These are phyloP conservation scores for Prunus campanulata DNA, from an alignment of 306 rosid species.

Conservation along the genomic window DNA sequence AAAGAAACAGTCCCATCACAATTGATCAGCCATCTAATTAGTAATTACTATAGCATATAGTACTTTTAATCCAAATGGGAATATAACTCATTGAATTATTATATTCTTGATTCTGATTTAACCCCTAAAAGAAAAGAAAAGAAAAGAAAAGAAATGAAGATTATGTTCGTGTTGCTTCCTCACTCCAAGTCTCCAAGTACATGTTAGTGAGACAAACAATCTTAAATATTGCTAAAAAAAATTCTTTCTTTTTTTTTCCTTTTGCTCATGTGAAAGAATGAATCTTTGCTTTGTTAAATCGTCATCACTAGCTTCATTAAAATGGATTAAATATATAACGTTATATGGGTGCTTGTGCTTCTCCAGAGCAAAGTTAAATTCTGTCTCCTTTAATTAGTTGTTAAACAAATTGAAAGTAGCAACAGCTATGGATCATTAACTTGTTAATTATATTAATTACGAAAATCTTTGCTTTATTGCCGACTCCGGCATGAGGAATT, in stretches of 20 bases:
- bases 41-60: constrained; percentile 1
- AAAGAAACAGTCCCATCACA: background rate
- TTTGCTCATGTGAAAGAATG: constrained; percentile 4
- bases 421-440: constrained; percentile 13
- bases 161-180: constrained; percentile 14
- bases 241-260: no score
- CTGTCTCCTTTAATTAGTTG: constrained; percentile 22
- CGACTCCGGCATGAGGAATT: constrained; percentile 33
- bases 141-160: constrained; percentile 1
- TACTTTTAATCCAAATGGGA: background rate
- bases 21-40: background rate
- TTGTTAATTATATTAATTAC: constrained; percentile 10
- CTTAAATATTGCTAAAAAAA: constrained; percentile 9
- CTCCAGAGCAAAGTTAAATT: constrained; percentile 22
- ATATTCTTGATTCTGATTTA: constrained; percentile 24
- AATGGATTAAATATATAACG: background rate
- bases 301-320: constrained; percentile 1
- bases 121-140: background rate
- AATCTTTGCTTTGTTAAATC: constrained; percentile 12
- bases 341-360: constrained; percentile 6
- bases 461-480: constrained; percentile 20
- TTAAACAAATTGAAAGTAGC: constrained; percentile 15
- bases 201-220: background rate
- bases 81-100: constrained; percentile 1
- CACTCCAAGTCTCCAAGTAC: constrained; percentile 9